Base-by-base conservation (phyloP, 75 land plant species). In the Ceratopteris richardii region DNA sequence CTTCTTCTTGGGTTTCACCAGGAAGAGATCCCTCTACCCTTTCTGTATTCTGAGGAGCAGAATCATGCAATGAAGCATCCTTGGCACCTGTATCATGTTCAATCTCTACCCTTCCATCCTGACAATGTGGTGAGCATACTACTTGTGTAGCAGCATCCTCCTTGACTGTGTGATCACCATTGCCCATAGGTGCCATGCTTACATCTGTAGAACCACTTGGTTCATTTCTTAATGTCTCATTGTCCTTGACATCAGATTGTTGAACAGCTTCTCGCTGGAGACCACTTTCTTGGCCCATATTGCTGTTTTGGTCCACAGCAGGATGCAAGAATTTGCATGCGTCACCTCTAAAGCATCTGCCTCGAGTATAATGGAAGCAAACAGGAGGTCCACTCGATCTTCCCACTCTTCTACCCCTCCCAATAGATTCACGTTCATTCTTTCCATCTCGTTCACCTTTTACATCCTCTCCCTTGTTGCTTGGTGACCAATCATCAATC, bases 381-480 rank as follows among this genome's bases (percentile, higher is more conserved):
- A 43, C 23, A 20, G 22, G 6, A 39, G 62, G 44, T 23, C 61
- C 37, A 44, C 69, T 58, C 12, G 52, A 42, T 30, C 69, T 57
- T 26, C 61, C 54, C 7, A 60, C 61, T 44, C 61, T 57, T 52
- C 61, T 52, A 5, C 54, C 54, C 23, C 54, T 52, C 29, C 54
- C 54, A 52, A 3, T 24, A 26, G 18, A 57, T 29, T 51, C 23
- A 24, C 53, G 46, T 16, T 62, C 37, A 31, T 26, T 39, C 29
- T 52, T 7, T 50, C 25, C 27, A 57, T 59, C 37, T 50, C 69
- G 52, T 1, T 64, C 71, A 68, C 57, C 60, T 1, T 36, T 75
- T 81, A 62, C 82, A 74, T 55, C 69, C 65, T 54, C 82, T 82
- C 37, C 37, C 37, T 9, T 4, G 7, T 9, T 33, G 37, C 9